Evolutionary conservation across 371 early-diverging fungal species (phyloP), one percentile per base, ranked within the genome.

Genomic region (Apophysomyces trapeziformis): DNA sequence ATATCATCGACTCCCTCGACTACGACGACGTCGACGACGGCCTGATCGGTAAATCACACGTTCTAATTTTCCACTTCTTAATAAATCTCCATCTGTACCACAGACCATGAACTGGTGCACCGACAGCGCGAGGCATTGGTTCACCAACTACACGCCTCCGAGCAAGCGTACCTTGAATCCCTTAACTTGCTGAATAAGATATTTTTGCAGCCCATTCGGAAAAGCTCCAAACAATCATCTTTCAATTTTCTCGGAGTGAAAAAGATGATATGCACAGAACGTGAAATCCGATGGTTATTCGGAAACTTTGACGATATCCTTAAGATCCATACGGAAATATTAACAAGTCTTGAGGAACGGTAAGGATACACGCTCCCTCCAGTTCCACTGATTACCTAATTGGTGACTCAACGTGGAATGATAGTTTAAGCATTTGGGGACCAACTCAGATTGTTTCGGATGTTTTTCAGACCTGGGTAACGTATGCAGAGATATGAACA

Each of bases 381-480:
- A 63, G 63, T 12, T 67, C 57, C 41, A 60, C 61, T 37, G 13
- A 45, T 11, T 50, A 21, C 54, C 21, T 50, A 50, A 50, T 50
- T 50, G 16, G 36, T 1, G 11, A 47, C 16, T 5, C 13, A 14
- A 41, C 54, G 21, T 18, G 8, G 54, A 50, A 50, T 26, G 21
- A 56, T 61, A 81, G 82, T 3, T 64, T 82, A 26, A 68, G 65
- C 43, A 78, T 80, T 63, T 83, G 78, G 79, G 83, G 83, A n/a
- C 83, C 83, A 32, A 80, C 80, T n/a, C 83, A 83, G 65, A 80
- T 83, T 50, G 76, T 80, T 44, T 78, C 78, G 58, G 83, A 83
- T 60, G 65, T 83, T 61, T 69, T 83, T 57, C 75, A 72, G 63
- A 66, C 72, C 60, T 75, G 74, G 75, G 76, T 73, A 70, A 70